Conservation (phyloP, 352 stramenopile species). For the Pythium utonaiense region DNA sequence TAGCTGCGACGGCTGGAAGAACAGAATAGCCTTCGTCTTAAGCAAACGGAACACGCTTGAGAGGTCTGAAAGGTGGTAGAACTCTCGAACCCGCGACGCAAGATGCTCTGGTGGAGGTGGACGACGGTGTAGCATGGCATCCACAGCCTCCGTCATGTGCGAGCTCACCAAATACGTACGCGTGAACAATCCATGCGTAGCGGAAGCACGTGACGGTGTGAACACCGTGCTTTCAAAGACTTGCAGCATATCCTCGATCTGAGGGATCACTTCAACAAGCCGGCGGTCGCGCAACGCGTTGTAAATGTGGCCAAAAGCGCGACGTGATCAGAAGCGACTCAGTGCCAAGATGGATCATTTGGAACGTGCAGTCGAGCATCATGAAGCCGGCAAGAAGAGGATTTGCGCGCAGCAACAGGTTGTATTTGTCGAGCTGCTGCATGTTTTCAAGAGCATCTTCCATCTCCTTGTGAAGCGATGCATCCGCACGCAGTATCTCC, state of each 20-base stretch:
- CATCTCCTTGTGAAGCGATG: not conserved
- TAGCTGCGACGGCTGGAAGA: constrained; percentile 1
- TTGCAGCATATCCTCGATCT: constrained; percentile 28
- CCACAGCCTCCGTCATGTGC: constrained; percentile 24
- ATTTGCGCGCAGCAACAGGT: constrained; percentile 23
- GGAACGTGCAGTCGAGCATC: constrained; percentile 25
- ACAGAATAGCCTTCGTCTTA: constrained; percentile 21
- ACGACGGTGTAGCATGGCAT: constrained; percentile 14
- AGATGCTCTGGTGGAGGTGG: not conserved
- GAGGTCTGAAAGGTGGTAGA: constrained; percentile 18
- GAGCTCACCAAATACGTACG: constrained; percentile 27
- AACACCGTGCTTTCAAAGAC: constrained; percentile 30
- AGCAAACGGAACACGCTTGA: constrained; percentile 28
- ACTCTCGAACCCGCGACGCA: constrained; percentile 21
- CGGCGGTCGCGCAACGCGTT: constrained; percentile 20
- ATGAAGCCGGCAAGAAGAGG: constrained; percentile 27
- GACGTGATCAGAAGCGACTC: constrained; percentile 28
- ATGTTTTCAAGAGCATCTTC: not conserved
- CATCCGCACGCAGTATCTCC: not conserved
- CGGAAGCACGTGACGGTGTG: constrained; percentile 24
- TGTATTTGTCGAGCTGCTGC: constrained; percentile 10
- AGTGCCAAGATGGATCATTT: constrained; percentile 21
- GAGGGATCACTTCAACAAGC: constrained; percentile 12
- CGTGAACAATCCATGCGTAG: constrained; percentile 21
- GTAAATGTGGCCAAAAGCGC: constrained; percentile 31